These are phyloP conservation scores for Calamus simplicifolius DNA, from an alignment of 176 grass and related monocot genomes.

Conservation along the genomic window DNA sequence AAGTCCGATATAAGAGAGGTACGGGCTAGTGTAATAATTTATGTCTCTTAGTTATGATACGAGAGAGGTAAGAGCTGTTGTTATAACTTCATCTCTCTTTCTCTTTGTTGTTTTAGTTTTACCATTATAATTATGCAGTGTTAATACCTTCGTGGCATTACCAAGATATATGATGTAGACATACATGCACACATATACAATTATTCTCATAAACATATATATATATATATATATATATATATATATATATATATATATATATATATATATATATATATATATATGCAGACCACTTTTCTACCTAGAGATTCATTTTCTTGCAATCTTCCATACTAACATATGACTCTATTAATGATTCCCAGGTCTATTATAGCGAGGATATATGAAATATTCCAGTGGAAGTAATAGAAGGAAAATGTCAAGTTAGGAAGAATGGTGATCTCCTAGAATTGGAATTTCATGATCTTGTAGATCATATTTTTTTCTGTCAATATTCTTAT, in stretches of 20 bases:
- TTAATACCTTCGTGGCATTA: too few relatives aligned
- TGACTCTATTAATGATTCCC: constrained; percentile 25
- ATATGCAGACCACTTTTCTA: too few relatives aligned
- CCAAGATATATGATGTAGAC: too few relatives aligned
- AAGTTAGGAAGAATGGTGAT: constrained; percentile 73
- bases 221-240: too few relatives aligned
- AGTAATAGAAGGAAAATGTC: constrained; percentile 86
- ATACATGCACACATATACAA: too few relatives aligned
- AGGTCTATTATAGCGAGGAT: constrained; percentile 97
- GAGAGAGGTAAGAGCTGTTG: constrained; percentile 51
- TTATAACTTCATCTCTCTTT: too few relatives aligned
- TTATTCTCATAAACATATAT: too few relatives aligned
- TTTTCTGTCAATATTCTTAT: constrained; percentile 93
- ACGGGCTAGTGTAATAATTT: not conserved
- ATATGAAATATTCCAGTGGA: constrained; percentile 55
- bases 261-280: too few relatives aligned
- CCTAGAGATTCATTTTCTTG: too few relatives aligned
- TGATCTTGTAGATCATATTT: constrained; percentile 68
- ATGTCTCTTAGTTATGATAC: constrained; percentile 43
- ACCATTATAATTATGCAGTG: too few relatives aligned
- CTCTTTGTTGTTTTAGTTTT: too few relatives aligned
- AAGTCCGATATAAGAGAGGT: constrained; percentile 94
- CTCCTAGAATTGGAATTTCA: constrained; percentile 54
- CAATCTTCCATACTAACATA: not conserved
- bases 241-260: too few relatives aligned